Conservation (phyloP, 1,139 yeast genomes). For the Suzukiozyma palmioleophila region DNA sequence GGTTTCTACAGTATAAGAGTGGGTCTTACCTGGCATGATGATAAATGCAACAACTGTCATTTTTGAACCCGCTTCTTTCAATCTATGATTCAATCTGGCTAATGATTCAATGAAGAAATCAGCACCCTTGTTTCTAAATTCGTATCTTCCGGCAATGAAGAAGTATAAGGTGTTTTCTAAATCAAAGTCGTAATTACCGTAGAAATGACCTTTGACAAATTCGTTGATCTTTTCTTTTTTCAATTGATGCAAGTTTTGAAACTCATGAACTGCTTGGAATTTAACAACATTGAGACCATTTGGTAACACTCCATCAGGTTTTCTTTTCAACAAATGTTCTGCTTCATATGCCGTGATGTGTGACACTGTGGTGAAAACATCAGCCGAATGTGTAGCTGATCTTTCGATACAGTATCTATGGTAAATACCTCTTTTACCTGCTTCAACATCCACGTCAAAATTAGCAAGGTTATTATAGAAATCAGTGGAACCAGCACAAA, state of each 20-base stretch:
- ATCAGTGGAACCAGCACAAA: constrained; percentile 95
- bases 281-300: constrained; percentile 94
- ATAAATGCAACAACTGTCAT: constrained; percentile 97
- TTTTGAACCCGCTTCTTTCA: constrained; percentile 77
- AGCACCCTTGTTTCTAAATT: constrained; percentile 94
- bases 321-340: constrained; percentile 87
- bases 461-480: constrained; percentile 87
- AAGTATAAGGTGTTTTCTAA: constrained; percentile 90
- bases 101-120: constrained; percentile 91
- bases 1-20: constrained; percentile 93
- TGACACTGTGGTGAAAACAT: constrained; percentile 95
- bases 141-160: constrained; percentile 96
- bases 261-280: constrained; percentile 96
- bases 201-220: constrained; percentile 93
- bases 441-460: constrained; percentile 96
- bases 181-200: constrained; percentile 94
- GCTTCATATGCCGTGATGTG: constrained; percentile 95
- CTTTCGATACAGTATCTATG: constrained; percentile 96
- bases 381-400: constrained; percentile 94
- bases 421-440: constrained; percentile 95
- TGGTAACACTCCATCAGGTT: constrained; percentile 97
- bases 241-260: constrained; percentile 91
- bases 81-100: constrained; percentile 84
- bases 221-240: constrained; percentile 91
- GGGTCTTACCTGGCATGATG: constrained; percentile 95